Evolutionary conservation across 2,329 filamentous ascomycete genomes (phyloP), one percentile per base, ranked within the genome.

Genomic region (Trichoderma koningii): DNA sequence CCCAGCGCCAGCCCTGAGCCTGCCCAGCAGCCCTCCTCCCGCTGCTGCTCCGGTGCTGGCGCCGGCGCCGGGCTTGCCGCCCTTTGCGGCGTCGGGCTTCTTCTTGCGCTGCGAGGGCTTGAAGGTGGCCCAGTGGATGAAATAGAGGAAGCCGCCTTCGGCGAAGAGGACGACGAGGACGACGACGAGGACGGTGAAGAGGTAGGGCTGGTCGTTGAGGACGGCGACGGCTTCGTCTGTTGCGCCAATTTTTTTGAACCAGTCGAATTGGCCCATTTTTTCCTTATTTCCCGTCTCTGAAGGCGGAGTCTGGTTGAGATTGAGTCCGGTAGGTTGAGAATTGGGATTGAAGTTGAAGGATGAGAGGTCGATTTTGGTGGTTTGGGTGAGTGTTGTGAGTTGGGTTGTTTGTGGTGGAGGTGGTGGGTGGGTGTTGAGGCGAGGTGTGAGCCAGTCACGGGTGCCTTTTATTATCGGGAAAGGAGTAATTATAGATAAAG

Each of bases 21-120:
- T 64, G 52, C 61, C 41, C 26, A 64, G 34, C 12, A 64, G 19
- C 3, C 61, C 61, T 10, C 51, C 51, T 34, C 10, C 45, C 21
- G 21, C 23, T 28, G 41, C 55, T 10, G 48, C 48, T 30, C 30
- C 30, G 17, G n/a, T 38, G 34, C 34, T 38, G 12, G 10, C 5
- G 34, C 34, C 14, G 34, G 34, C 34, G 34, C 34, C 34, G 34
- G 34, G 34, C 34, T 38, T 38, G 9, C 34, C 26, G 38, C 23
- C 21, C 21, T 44, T 44, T 17, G 38, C 38, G 19, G 44, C n/a
- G 6, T 34, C 45, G 5, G n/a, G 41, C 3, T 30, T 44, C 70
- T 80, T 81, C 72, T 79, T 80, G 74, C 83, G 84, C 74, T 87
- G 85, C 71, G 85, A 83, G 17, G 85, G 85, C 77, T 87, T 87